Base-by-base conservation (phyloP, 176 grass and related monocot species). In the Oryza australiensis region DNA sequence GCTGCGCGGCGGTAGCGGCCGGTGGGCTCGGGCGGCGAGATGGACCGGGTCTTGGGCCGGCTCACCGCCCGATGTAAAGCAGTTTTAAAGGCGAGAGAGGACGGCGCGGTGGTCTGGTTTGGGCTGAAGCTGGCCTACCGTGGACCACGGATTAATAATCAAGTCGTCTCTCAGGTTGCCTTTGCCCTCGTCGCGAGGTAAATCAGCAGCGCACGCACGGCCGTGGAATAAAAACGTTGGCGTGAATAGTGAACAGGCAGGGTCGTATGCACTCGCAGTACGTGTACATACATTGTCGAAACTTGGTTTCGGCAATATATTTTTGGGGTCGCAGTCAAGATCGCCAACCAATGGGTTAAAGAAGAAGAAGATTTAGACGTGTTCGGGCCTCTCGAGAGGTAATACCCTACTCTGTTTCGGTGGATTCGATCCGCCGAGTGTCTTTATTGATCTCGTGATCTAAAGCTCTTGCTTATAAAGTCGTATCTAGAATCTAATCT, bases 41-140 rank as follows among this genome's bases (percentile, higher is more conserved):
- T 37, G 55, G 72, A 68, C 76, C 10, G 7, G 59, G 59, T 77
- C 16, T 59, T 40, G 48, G 62, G 41, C 55, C 24, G 66, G 42
- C 70, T 67, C 87, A 23, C 49, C 70, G 48, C 46, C 14, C 9
- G 14, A 82, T 32, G 60, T 26, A 26, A 30, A 26, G 80, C 40
- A 70, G 9, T 45, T 75, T 75, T 45, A 53, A 74, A 65, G 60
- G 3, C 0, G 43, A 51, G 15, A 45, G 26, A 20, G 3, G 66
- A 68, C 73, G 30, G 30, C 34, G 13, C 64, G 18, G 10, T 10
- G 32, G 51, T 51, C 16, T 27, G 26, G 32, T 15, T 74, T 87
- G 32, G 41, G 7, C 11, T 49, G 2, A 20, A 3, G 24, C 64
- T 11, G 78, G 32, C 64, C 8, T 26, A 57, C 49, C 5, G 18